These are phyloP conservation scores for Basidiobolus heterosporus DNA, from an alignment of 371 early-diverging fungal species.

Conservation along the genomic window DNA sequence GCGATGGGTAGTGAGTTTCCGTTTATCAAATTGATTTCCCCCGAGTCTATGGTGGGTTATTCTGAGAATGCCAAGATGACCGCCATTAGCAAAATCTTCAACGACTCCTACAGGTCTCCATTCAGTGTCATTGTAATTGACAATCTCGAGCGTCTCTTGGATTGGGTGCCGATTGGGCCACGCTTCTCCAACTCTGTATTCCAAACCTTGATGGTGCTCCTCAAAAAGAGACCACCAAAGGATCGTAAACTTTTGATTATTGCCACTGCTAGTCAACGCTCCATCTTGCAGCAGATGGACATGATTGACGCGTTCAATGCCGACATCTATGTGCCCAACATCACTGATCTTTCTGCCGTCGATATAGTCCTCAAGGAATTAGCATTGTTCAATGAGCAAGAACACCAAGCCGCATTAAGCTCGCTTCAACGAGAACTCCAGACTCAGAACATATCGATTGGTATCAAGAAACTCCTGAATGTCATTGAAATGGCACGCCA, in stretches of 20 bases:
- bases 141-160: conserved; percentile 86
- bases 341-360: conserved; percentile 44
- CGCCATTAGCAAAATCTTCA: conserved; percentile 85
- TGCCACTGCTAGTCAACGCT: conserved; percentile 66
- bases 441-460: conserved; percentile 50
- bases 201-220: conserved; percentile 83
- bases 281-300: conserved; percentile 75
- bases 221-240: conserved; percentile 85
- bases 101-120: conserved; percentile 96
- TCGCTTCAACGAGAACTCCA: conserved; percentile 31
- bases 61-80: conserved; percentile 84
- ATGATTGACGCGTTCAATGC: conserved; percentile 71
- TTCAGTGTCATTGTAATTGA: conserved; percentile 93
- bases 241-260: conserved; percentile 68
- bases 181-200: conserved; percentile 93
- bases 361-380: conserved; percentile 49
- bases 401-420: conserved; percentile 30
- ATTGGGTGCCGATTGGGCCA: conserved; percentile 97
- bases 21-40: conserved; percentile 95
- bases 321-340: conserved; percentile 63
- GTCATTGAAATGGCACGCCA: conserved; percentile 78
- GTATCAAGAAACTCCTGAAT: conserved; percentile 81
- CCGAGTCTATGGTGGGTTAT: conserved; percentile 94
- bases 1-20: conserved; percentile 92
- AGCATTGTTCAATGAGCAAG: conserved; percentile 37